Evolutionary conservation across 345 rosid species (phyloP), one percentile per base, ranked within the genome.

Genomic region (Sonneratia alba): DNA sequence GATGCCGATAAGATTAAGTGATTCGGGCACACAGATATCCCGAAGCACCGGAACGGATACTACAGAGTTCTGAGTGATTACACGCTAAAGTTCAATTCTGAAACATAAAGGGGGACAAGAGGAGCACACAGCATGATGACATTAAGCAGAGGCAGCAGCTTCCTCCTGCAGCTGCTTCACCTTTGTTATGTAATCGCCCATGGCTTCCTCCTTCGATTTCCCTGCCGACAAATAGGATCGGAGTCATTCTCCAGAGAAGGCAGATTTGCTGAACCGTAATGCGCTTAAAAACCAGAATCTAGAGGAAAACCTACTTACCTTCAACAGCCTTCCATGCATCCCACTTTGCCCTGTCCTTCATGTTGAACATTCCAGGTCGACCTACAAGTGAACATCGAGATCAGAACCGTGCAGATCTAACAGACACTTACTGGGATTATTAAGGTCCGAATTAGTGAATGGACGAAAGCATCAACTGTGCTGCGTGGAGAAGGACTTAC

Each of bases 321-420:
- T 95, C 97, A 77, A 88, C 94, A 56, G 89, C 86, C 86, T 95
- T 95, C 99, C 98, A 95, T 34, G 98, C 97, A 77, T 95, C 99
- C 99, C 99, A 95, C 84, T 95, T 95, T 1, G 92, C 91, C 73
- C 86, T 87, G 21, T 89, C 99, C 87, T 78, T 92, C 88, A 77
- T 66, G 89, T 64, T 79, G 79, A 95, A 90, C 51, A 92, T 83
- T 75, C 99, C 99, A 78, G 99, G 98, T 53, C 99, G 96, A 74
- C 77, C 98, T 95, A 79, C 71, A 65, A 49, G 66, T 34, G 38
- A 4, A 62, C 5, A 27, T 62, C 7, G 38, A 32, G 7, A 34
- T 34, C 66, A 34, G 19, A 62, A 13, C 21, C 7, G 3, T 22
- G 21, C 3, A 34, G 51, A 71, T 57, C 13, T 34, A 13, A 0